Conservation (phyloP, 495 filamentous ascomycete genomes). For the Podospora bellae-mahoneyi region DNA sequence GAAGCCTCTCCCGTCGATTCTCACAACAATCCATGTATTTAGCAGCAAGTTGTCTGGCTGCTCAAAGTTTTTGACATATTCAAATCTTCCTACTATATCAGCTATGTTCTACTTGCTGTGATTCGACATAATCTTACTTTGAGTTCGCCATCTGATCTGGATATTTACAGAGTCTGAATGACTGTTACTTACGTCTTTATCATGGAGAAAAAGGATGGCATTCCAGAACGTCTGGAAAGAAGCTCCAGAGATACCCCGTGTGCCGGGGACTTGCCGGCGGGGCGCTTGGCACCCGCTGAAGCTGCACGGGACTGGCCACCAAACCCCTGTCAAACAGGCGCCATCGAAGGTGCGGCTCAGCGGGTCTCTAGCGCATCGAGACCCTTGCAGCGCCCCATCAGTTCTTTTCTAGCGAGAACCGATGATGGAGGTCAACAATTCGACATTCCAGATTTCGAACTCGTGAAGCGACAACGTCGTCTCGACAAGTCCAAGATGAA, state of each 20-base stretch:
- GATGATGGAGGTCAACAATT: neutral
- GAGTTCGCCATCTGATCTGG: conserved; percentile 46
- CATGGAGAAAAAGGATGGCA: conserved; percentile 6
- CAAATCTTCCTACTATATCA: conserved; percentile 52
- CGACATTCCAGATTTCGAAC: neutral
- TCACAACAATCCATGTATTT: conserved; percentile 90
- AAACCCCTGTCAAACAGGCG: conserved; percentile 5
- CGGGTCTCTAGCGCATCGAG: conserved; percentile 12
- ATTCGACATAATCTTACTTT: conserved; percentile 30
- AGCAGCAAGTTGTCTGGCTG: conserved; percentile 72
- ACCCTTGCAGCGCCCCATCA: conserved; percentile 17
- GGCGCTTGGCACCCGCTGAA: conserved; percentile 13
- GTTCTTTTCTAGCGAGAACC: neutral
- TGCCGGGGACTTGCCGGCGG: neutral
- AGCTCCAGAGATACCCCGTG: neutral
- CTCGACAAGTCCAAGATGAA: conserved; percentile 38
- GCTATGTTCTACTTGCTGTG: neutral
- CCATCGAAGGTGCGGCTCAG: conserved; percentile 10
- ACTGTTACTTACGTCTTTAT: neutral
- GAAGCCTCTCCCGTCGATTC: conserved; percentile 89
- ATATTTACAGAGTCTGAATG: neutral
- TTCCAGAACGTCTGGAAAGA: neutral
- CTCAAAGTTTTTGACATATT: conserved; percentile 91
- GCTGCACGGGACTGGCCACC: conserved; percentile 14
- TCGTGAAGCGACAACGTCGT: neutral